These are phyloP conservation scores for Phyllachora maydis DNA, from an alignment of 2,329 filamentous ascomycete genomes.

Conservation along the genomic window DNA sequence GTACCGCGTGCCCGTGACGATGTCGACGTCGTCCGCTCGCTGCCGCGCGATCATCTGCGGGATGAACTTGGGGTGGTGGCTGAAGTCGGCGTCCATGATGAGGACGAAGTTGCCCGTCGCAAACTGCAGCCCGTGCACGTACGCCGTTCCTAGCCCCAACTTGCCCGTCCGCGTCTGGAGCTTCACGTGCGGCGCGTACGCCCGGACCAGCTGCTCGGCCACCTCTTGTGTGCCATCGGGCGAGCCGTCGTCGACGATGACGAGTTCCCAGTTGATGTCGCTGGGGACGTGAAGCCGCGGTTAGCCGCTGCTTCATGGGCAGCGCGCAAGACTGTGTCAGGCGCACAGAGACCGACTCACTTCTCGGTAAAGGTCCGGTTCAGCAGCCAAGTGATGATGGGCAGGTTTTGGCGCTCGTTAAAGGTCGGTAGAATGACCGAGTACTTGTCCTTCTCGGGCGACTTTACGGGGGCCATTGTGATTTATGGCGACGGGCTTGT, in stretches of 20 bases:
- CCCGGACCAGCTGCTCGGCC: conserved; percentile 73
- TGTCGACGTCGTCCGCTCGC: conserved; percentile 63
- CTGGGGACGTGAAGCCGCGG: conserved; percentile 19
- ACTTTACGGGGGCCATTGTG: conserved; percentile 24
- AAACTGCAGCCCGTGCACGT: conserved; percentile 85
- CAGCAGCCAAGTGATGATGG: conserved; percentile 86
- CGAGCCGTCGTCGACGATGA: conserved; percentile 95
- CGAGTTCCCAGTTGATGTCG: conserved; percentile 87
- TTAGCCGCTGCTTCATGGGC: no score
- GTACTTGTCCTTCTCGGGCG: conserved; percentile 49
- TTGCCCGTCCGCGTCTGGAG: conserved; percentile 85
- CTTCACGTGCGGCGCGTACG: conserved; percentile 60
- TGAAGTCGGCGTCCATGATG: conserved; percentile 99
- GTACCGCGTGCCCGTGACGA: conserved; percentile 91
- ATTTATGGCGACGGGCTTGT: not conserved
- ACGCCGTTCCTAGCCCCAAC: conserved; percentile 89
- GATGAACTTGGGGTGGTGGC: conserved; percentile 98
- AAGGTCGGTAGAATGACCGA: conserved; percentile 95
- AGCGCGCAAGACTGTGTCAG: no score
- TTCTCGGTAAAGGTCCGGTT: conserved; percentile 79
- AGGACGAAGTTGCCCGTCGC: conserved; percentile 86
- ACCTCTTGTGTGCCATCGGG: conserved; percentile 88
- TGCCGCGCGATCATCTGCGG: conserved; percentile 78
- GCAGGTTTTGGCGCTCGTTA: conserved; percentile 94
- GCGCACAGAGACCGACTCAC: no score